Evolutionary conservation across 805 yeast genomes (phyloP), one percentile per base, ranked within the genome.

Genomic region (Cyberlindnera sargentensis): DNA sequence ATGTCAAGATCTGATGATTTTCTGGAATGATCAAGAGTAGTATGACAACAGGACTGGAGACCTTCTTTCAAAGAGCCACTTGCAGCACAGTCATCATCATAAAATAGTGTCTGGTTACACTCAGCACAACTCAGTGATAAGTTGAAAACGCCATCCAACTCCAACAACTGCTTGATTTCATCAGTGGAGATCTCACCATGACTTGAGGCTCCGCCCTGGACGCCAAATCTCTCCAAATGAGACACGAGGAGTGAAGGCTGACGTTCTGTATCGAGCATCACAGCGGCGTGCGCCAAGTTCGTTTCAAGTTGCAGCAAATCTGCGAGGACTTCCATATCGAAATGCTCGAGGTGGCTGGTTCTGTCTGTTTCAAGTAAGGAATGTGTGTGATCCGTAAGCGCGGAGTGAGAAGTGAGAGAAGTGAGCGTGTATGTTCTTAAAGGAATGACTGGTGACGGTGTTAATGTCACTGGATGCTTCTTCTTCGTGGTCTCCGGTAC

Each of bases 1-100:
- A 58, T 50, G 40, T 73, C 76, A 20, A 68, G 49, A 8, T 50
- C 48, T 6, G 52, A 46, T 15, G 48, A 36, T 6, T 45, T 31
- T 15, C 36, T 10, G 23, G 37, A 31, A 2, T 36, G 40, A 2
- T 46, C 29, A 9, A 52, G 41, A 30, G 49, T 47, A 29, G 47
- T 42, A 9, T 39, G 33, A 40, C 64, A 60, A 34, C 64, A 60
- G 5, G 51, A 43, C 29, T 50, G 43, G 10, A 53, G 34, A 20
- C 36, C 30, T 0, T 31, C 31, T 29, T 46, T 52, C 11, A 46
- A 44, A 6, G 29, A 31, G 8, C 49, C 46, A 6, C 27, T 8
- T 9, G 41, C 31, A 1, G 64, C 63, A 32, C 46, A 44, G 15
- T 41, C 42, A 38, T 60, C 64, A 38, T 53, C 51, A 11, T 39